Base-by-base conservation (phyloP, 2,329 filamentous ascomycete genomes). In the Diaporthe humulicola region DNA sequence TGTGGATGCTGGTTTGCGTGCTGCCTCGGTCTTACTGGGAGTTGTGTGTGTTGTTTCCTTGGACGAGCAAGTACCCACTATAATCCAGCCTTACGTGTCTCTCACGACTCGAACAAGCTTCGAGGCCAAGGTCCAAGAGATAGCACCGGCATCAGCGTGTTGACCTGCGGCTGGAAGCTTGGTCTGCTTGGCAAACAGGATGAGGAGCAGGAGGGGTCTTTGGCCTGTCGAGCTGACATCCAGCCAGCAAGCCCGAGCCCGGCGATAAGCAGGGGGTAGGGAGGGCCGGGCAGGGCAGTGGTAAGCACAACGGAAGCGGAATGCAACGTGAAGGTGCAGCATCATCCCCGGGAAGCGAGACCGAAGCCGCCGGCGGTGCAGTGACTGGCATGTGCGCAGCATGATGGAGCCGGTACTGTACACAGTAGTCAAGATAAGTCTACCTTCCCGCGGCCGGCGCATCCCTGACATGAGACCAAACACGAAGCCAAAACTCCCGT, bases 311-410 rank as follows among this genome's bases (percentile, higher is more conserved):
- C 42, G 70, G 70, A 71, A 52, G 57, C 70, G 70, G 70, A 52
- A 61, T 61, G 56, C 42, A 71, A 71, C 70, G 52, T 71, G 56
- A 52, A 28, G 12, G 30, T 71, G 70, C 70, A 71, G 70, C 56
- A 48, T 22, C 28, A 48, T 38, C 57, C 48, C 33, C 17, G 57
- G 57, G 57, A 72, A 72, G 50, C 70, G 70, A 72, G 42, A 64
- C 45, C 70, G 70, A 72, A 10, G 54, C 54, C 30, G 38, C 36
- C 42, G 40, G 40, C 60, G 40, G 60, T 48, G 60, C 40, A 48
- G 45, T 40, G 14, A 25, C 22, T 52, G 45, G 64, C 61, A 67
- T 52, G 61, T 67, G 61, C n/a, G 57, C 17, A 50, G 42, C 42
- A 30, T 25, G 19, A 14, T 7, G 28, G 2, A 12, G 12, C 8